These are phyloP conservation scores for Clitoria ternatea DNA, from an alignment of 306 rosid genomes.

Conservation along the genomic window DNA sequence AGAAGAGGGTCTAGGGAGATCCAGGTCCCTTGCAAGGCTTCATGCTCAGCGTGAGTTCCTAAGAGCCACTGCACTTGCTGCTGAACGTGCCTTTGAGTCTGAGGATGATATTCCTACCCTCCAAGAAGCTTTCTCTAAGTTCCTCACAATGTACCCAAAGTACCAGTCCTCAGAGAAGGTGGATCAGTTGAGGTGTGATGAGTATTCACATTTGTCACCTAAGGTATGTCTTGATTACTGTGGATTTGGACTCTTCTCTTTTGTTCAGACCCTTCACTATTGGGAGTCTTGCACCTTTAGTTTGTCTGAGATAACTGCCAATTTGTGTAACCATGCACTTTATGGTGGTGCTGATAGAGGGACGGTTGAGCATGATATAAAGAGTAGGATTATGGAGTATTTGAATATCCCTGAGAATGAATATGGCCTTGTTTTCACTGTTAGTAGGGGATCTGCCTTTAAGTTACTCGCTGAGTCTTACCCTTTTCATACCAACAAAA, in stretches of 20 bases:
- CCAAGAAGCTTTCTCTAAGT: conserved; percentile 63
- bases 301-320: conserved; percentile 93
- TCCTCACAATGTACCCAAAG: conserved; percentile 91
- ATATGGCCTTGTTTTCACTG: conserved; percentile 94
- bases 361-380: conserved; percentile 85
- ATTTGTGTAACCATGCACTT: conserved; percentile 86
- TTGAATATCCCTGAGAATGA: conserved; percentile 94
- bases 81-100: conserved; percentile 68
- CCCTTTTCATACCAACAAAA: conserved; percentile 89
- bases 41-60: conserved; percentile 89
- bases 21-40: conserved; percentile 84
- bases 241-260: conserved; percentile 93
- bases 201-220: conserved; percentile 70
- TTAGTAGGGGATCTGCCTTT: conserved; percentile 93
- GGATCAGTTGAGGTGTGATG: conserved; percentile 85
- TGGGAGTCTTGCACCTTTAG: conserved; percentile 98
- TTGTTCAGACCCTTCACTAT: conserved; percentile 80
- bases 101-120: conserved; percentile 65
- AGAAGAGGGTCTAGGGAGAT: conserved; percentile 68
- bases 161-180: conserved; percentile 76
- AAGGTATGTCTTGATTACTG: conserved; percentile 99
- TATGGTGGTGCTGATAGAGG: conserved; percentile 92
- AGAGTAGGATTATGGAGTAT: conserved; percentile 84
- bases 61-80: conserved; percentile 83
- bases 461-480: conserved; percentile 81